Evolutionary conservation across 2,329 filamentous ascomycete species (phyloP).

Genomic region (Lecanoromycetidae sp.): DNA sequence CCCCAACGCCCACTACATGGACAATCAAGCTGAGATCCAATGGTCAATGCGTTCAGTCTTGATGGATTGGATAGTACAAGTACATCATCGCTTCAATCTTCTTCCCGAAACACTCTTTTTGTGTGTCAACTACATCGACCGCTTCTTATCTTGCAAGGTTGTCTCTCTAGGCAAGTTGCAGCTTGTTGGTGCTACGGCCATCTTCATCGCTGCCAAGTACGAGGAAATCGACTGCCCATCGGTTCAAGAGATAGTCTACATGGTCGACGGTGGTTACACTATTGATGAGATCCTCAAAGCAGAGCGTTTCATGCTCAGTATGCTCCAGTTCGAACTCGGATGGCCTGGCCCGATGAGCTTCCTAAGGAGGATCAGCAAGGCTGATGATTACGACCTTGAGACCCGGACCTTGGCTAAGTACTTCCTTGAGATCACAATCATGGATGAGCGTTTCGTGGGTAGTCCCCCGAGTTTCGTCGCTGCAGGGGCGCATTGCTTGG

Average conservation of each 20-base stretch:
- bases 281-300: constrained; percentile 91
- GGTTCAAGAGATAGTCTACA: constrained; percentile 89
- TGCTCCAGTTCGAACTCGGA: constrained; percentile 89
- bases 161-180: constrained; percentile 92
- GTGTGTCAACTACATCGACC: constrained; percentile 92
- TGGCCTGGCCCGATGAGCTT: constrained; percentile 99
- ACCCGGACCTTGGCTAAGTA: constrained; percentile 94
- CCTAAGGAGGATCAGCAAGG: constrained; percentile 90
- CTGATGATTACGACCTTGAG: constrained; percentile 92
- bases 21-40: constrained; percentile 89
- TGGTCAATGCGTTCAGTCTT: constrained; percentile 98
- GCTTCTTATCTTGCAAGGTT: constrained; percentile 87
- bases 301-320: constrained; percentile 94
- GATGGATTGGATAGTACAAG: constrained; percentile 97
- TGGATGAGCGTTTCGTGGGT: constrained; percentile 95
- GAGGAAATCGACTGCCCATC: constrained; percentile 98
- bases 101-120: constrained; percentile 92
- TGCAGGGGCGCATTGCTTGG: constrained; percentile 83
- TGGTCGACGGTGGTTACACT: constrained; percentile 88
- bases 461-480: constrained; percentile 82
- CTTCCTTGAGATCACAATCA: constrained; percentile 89
- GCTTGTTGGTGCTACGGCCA: constrained; percentile 86
- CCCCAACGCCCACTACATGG: constrained; percentile 91
- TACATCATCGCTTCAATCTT: constrained; percentile 80
- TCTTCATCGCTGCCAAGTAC: constrained; percentile 94